phyloP scores from a whole-genome alignment of 2,329 filamentous ascomycete genomes.

The Aspergillus fumigatus region DNA sequence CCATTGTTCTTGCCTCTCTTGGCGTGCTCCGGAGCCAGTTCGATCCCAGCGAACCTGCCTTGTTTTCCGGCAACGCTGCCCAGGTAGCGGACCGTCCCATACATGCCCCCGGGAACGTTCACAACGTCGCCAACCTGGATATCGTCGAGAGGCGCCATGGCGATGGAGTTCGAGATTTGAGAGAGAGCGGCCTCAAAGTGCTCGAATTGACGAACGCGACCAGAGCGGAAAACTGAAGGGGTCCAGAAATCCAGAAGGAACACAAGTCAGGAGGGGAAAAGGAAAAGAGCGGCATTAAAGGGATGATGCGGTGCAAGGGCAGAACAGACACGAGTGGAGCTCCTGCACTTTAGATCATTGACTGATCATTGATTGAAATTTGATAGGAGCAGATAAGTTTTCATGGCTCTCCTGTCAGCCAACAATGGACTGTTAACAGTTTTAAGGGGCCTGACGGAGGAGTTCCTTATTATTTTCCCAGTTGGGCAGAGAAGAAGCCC shows the following conservation, averaged over 20 bases:
- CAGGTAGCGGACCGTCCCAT: slow-evolving; percentile 82
- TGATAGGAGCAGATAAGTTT: not conserved
- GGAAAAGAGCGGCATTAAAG: not conserved
- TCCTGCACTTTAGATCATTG: not conserved
- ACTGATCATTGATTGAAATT: not conserved
- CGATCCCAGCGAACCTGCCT: slow-evolving; percentile 87
- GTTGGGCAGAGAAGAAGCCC: not conserved
- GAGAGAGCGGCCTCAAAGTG: not conserved
- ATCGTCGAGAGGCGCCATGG: slow-evolving; percentile 41
- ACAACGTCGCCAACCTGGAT: slow-evolving; percentile 77
- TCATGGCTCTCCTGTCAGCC: not conserved
- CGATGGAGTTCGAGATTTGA: slow-evolving; percentile 6
- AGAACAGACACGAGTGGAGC: not conserved
- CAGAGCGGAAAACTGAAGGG: not conserved
- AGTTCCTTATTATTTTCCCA: not conserved
- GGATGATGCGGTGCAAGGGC: not conserved
- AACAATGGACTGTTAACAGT: not conserved
- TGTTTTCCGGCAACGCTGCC: slow-evolving; percentile 84
- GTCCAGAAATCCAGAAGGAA: not conserved
- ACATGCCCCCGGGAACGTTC: slow-evolving; percentile 90
- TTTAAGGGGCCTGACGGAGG: not conserved
- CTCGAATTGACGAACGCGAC: not conserved
- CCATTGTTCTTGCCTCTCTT: slow-evolving; percentile 88
- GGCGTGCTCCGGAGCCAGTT: slow-evolving; percentile 77
- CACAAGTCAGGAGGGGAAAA: not conserved